Percentiles rank a stretch among this genome's conserved stretches.
Evolutionary conservation across 345 rosid genomes (phyloP).

Genomic region (Dovyalis caffra): DNA sequence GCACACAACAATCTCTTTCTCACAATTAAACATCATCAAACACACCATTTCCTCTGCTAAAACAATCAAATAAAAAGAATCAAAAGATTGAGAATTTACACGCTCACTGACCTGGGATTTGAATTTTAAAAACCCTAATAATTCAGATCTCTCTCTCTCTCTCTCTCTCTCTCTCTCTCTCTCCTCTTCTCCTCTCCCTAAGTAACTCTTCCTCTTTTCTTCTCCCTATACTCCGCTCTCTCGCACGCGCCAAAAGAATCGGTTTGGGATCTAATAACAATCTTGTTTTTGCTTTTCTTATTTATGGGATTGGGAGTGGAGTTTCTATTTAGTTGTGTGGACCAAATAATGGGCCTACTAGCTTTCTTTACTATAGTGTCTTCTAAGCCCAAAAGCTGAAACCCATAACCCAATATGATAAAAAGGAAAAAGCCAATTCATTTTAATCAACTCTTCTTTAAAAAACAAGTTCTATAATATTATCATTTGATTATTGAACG

Average conservation of each 20-base stretch:
- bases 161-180: background rate
- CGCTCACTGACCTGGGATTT: constrained; percentile 21
- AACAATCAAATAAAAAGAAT: background rate
- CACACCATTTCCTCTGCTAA: constrained; percentile 32
- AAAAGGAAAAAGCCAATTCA: too few species aligned
- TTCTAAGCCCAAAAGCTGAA: background rate
- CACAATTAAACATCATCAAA: constrained; percentile 63
- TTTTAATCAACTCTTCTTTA: too few species aligned
- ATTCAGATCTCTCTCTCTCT: constrained; percentile 6
- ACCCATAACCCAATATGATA: background rate
- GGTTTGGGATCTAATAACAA: background rate
- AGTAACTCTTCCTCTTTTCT: background rate
- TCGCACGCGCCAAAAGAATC: background rate
- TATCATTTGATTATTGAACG: too few species aligned
- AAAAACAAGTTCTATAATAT: too few species aligned
- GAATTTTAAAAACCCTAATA: constrained; percentile 23
- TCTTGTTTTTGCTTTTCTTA: too few species aligned
- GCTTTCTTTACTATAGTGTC: too few species aligned
- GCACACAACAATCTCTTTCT: constrained; percentile 63
- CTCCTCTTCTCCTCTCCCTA: constrained; percentile 5
- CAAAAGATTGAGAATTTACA: background rate
- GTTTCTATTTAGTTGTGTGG: background rate
- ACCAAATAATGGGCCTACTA: background rate
- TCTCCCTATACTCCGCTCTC: background rate
- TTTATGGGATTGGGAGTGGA: too few species aligned